Base-by-base conservation (phyloP, 2,329 filamentous ascomycete genomes). In the Botrytis fabae region DNA sequence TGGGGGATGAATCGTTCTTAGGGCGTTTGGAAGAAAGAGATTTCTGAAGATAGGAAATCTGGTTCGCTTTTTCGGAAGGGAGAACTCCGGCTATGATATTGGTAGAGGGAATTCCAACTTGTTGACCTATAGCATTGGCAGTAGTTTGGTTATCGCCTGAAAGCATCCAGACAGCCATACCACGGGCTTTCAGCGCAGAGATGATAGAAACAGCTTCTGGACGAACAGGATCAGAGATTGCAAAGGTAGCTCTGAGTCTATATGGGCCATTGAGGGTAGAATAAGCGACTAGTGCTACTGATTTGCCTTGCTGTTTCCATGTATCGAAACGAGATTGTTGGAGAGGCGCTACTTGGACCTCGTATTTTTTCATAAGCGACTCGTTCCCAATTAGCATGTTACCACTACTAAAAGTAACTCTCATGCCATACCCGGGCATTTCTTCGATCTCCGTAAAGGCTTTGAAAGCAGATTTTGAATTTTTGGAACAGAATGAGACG, bases 141-240 rank as follows among this genome's bases (percentile, higher is more conserved):
- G 95, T 98, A n/a, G 85, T 90, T n/a, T 85, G 84, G 79, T 97
- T 97, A 84, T 98, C 95, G 44, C 95, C 95, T 0, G 94, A 97
- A 54, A 97, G 90, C 93, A 98, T 97, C 90, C 92, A 97, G 6
- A 97, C 92, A 46, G 90, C 88, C 64, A 92, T 90, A 32, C 91
- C 90, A 25, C 88, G 87, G 7, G 86, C 82, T 61, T 88, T 87
- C 0, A 97, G 88, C 1, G 90, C 85, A 10, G 83, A 81, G 73
- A 97, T 87, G 28, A 95, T 89, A 12, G 84, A 79, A 1, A 83
- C 82, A 0, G 94, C 90, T 82, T 97, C 93, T 0, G 89, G 87
- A 3, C 95, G 91, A 75, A 97, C 88, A 1, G 93, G 90, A 77
- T 98, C 95, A 0, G 94, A 91, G 66, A 95, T 91, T 64, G 93